A percentile compares a stretch with the other conserved stretches of the same genome.
phyloP scores from a whole-genome alignment of 345 rosid genomes.

The Pelargonium nanum region DNA sequence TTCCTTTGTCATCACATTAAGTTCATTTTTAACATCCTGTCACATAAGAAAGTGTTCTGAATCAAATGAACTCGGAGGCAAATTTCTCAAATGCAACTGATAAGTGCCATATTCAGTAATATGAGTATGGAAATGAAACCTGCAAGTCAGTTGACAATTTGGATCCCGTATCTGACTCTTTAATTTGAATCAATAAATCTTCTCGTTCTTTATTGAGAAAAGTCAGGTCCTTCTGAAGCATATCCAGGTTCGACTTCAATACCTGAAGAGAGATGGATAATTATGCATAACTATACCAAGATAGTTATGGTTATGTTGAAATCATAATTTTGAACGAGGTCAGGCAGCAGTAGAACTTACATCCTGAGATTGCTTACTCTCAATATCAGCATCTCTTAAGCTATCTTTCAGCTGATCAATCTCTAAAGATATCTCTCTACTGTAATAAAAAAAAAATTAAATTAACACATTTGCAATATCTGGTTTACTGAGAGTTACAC shows the following conservation, averaged over 20 bases:
- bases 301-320: neutral
- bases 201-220: constrained; percentile 36
- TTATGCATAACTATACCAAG: neutral
- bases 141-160: constrained; percentile 22
- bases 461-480: too few species aligned
- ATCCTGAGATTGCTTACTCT: constrained; percentile 32
- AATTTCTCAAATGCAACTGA: neutral
- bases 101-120: too few species aligned
- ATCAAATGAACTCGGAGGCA: constrained; percentile 3
- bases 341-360: constrained; percentile 31
- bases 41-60: neutral
- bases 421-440: constrained; percentile 42
- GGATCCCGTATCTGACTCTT: constrained; percentile 17
- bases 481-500: too few species aligned
- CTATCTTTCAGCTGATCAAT: constrained; percentile 45
- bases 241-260: constrained; percentile 23
- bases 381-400: constrained; percentile 23
- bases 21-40: constrained; percentile 29
- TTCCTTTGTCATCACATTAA: constrained; percentile 19
- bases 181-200: constrained; percentile 21
- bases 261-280: constrained; percentile 15
- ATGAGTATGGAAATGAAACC: constrained; percentile 22
- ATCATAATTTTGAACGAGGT: neutral
- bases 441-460: constrained; percentile 21
- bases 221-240: constrained; percentile 30